These are phyloP conservation scores for Umbelopsis vinacea DNA, from an alignment of 192 early-diverging fungal genomes.

Conservation along the genomic window DNA sequence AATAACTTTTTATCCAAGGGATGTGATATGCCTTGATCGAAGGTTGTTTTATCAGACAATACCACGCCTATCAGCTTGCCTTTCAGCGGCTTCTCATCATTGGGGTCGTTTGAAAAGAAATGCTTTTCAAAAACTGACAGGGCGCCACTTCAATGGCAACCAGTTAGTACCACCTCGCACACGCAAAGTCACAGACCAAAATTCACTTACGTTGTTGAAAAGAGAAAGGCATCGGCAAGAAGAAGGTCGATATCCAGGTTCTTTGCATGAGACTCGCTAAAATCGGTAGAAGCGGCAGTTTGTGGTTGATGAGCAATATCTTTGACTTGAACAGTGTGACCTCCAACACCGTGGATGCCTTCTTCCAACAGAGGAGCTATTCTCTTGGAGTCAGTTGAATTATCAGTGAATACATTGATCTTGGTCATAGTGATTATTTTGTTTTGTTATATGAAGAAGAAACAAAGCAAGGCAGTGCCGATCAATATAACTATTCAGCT, in stretches of 20 bases:
- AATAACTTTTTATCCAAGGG: neutral
- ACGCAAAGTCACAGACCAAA: neutral
- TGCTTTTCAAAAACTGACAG: constrained; percentile 28
- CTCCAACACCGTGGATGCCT: neutral
- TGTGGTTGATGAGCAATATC: constrained; percentile 3
- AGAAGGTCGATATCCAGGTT: constrained; percentile 20
- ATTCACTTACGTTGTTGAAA: constrained; percentile 26
- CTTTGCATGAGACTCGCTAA: neutral
- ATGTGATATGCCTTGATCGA: constrained; percentile 21
- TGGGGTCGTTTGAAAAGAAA: neutral
- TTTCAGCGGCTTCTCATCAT: constrained; percentile 13
- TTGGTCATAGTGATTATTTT: constrained; percentile 4
- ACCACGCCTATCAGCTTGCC: constrained; percentile 16
- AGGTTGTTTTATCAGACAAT: constrained; percentile 24
- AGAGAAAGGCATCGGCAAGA: constrained; percentile 6
- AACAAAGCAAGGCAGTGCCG: too few species aligned
- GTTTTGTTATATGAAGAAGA: too few species aligned
- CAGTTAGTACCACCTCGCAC: neutral
- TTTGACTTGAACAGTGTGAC: constrained; percentile 2
- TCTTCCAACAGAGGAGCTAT: constrained; percentile 13
- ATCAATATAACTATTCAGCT: too few species aligned
- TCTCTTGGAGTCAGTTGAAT: neutral
- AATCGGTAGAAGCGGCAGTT: constrained; percentile 4
- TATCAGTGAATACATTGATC: constrained; percentile 26
- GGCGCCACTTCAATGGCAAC: neutral